These are phyloP conservation scores for Gymnopus androsaceus DNA, from an alignment of 1,284 basidiomycete genomes.

Conservation along the genomic window DNA sequence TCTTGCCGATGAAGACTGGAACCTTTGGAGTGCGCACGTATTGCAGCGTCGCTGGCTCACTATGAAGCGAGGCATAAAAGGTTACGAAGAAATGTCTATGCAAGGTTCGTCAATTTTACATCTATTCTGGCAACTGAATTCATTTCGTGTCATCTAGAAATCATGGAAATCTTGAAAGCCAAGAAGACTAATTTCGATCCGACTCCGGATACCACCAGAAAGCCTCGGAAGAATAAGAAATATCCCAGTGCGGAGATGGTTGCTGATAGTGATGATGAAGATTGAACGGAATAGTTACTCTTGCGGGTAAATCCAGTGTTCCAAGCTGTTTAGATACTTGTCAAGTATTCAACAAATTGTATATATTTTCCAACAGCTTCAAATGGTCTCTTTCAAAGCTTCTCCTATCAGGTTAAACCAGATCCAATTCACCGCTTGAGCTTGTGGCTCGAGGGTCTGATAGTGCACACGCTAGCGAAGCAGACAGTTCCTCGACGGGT, in stretches of 20 bases:
- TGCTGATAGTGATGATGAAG: constrained; percentile 23
- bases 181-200: constrained; percentile 64
- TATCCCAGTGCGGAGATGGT: constrained; percentile 57
- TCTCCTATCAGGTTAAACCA: too few species aligned
- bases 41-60: constrained; percentile 77
- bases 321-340: background rate
- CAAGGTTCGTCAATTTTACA: constrained; percentile 49
- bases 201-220: constrained; percentile 33
- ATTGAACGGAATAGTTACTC: background rate
- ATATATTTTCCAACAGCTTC: too few species aligned
- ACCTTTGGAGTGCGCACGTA: constrained; percentile 78
- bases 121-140: background rate
- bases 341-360: background rate
- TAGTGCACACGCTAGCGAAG: too few species aligned
- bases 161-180: constrained; percentile 74
- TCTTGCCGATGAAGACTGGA: constrained; percentile 72
- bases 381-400: too few species aligned
- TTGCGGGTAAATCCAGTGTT: background rate
- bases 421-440: too few species aligned
- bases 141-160: constrained; percentile 48
- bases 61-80: constrained; percentile 74
- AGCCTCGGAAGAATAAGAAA: constrained; percentile 41
- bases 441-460: too few species aligned
- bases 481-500: too few species aligned
- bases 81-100: constrained; percentile 76